A percentile compares a stretch with the other conserved stretches of the same genome.
These are phyloP conservation scores for Lactuca saligna DNA, from an alignment of 129 eudicot species.

Conservation along the genomic window DNA sequence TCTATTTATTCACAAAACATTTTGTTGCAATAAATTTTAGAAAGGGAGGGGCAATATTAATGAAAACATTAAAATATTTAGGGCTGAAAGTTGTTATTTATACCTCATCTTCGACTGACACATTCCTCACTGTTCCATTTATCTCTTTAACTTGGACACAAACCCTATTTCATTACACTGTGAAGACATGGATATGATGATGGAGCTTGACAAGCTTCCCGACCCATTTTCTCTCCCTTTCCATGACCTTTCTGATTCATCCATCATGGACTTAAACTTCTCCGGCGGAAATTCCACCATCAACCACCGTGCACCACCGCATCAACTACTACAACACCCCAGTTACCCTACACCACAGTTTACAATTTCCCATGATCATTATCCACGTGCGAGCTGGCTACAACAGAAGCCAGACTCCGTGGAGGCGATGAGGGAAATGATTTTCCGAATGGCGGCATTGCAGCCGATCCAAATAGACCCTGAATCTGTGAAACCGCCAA, in stretches of 20 bases:
- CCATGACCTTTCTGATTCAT: slow-evolving; percentile 28
- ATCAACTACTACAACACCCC: slow-evolving; percentile 1
- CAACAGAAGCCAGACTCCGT: slow-evolving; percentile 41
- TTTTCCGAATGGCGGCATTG: slow-evolving; percentile 59
- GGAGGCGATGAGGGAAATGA: slow-evolving; percentile 69
- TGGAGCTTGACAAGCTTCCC: slow-evolving; percentile 44
- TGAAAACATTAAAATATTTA: slow-evolving; percentile 17
- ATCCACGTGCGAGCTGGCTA: slow-evolving; percentile 34
- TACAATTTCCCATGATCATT: slow-evolving; percentile 2
- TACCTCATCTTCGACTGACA: slow-evolving; percentile 38
- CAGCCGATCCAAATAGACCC: slow-evolving; percentile 67
- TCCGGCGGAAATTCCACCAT: slow-evolving; percentile 24
- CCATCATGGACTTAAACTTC: slow-evolving; percentile 30
- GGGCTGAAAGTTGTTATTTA: slow-evolving; percentile 24
- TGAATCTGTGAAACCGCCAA: slow-evolving; percentile 56
- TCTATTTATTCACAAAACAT: background rate
- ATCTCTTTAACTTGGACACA: background rate
- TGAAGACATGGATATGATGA: slow-evolving; percentile 44
- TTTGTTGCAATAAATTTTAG: slow-evolving; percentile 6
- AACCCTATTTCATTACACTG: slow-evolving; percentile 16
- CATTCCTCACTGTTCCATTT: slow-evolving; percentile 41
- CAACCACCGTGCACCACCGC: slow-evolving; percentile 30
- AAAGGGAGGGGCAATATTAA: background rate
- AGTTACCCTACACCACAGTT: slow-evolving; percentile 10
- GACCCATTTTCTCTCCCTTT: slow-evolving; percentile 41